phyloP scores from a whole-genome alignment of 495 filamentous ascomycete genomes.

The Haplographium delicatum region DNA sequence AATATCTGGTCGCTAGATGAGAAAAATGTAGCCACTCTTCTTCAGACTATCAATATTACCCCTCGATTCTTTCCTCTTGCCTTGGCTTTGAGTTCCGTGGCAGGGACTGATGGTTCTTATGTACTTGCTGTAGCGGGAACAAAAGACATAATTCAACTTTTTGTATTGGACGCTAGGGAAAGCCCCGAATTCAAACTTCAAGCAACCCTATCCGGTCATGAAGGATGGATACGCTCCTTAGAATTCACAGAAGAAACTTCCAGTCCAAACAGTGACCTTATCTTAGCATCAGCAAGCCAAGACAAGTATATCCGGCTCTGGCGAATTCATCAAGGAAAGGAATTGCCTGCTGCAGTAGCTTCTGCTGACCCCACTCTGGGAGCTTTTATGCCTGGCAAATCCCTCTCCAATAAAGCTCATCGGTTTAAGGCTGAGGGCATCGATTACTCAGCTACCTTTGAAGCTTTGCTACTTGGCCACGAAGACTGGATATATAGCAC shows the following conservation, averaged over 20 bases:
- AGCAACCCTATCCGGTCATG: slow-evolving; percentile 81
- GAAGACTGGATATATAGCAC: slow-evolving; percentile 97
- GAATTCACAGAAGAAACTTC: slow-evolving; percentile 64
- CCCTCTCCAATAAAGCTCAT: slow-evolving; percentile 85
- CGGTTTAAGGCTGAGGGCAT: slow-evolving; percentile 44
- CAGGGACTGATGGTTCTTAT: slow-evolving; percentile 39
- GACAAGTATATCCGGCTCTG: slow-evolving; percentile 96
- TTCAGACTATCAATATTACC: slow-evolving; percentile 67
- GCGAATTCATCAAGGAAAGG: slow-evolving; percentile 69
- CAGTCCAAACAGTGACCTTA: slow-evolving; percentile 52
- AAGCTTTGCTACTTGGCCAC: slow-evolving; percentile 90
- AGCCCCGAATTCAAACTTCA: slow-evolving; percentile 57
- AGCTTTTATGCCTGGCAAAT: slow-evolving; percentile 52
- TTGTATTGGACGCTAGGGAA: slow-evolving; percentile 43
- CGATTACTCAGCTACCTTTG: slow-evolving; percentile 80
- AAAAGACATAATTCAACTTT: slow-evolving; percentile 70
- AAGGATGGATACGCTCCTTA: slow-evolving; percentile 88
- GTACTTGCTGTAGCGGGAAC: slow-evolving; percentile 84
- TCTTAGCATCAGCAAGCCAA: slow-evolving; percentile 91
- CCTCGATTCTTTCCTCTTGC: slow-evolving; percentile 78
- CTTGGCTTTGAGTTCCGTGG: slow-evolving; percentile 58
- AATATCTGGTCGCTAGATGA: slow-evolving; percentile 56
- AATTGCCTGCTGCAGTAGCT: slow-evolving; percentile 42
- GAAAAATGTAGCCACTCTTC: slow-evolving; percentile 36
- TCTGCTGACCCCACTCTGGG: slow-evolving; percentile 39